Percentiles rank a stretch among this genome's conserved stretches.
Conservation (phyloP, 805 yeast species). For the Cyberlindnera amylophila region DNA sequence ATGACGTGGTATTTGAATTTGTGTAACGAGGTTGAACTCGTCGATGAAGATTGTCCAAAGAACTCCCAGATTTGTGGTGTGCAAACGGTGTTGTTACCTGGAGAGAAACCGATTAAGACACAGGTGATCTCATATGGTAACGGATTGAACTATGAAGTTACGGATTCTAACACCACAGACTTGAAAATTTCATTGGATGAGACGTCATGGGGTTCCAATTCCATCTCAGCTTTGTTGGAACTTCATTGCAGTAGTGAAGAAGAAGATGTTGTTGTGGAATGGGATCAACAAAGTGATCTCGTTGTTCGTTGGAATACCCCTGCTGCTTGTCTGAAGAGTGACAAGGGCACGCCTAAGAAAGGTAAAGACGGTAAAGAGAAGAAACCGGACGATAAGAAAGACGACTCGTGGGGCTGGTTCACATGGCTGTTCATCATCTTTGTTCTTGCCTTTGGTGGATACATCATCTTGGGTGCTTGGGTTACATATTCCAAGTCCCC, state of each 20-base stretch:
- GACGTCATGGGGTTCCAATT: conserved; percentile 67
- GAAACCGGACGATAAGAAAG: conserved; percentile 22
- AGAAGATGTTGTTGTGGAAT: conserved; percentile 27
- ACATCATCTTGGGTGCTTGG: conserved; percentile 73
- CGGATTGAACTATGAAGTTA: conserved; percentile 34
- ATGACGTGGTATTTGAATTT: conserved; percentile 68
- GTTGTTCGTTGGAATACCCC: conserved; percentile 36
- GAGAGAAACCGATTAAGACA: conserved; percentile 43
- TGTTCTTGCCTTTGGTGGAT: conserved; percentile 66
- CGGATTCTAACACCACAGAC: conserved; percentile 27
- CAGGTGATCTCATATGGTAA: conserved; percentile 59
- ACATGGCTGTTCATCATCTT: conserved; percentile 76
- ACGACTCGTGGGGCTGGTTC: conserved; percentile 69
- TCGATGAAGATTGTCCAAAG: conserved; percentile 51
- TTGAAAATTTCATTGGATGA: conserved; percentile 43
- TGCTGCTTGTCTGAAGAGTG: conserved; percentile 38
- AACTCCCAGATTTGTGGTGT: conserved; percentile 80
- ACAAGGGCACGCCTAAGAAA: conserved; percentile 27
- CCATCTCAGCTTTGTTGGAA: conserved; percentile 43
- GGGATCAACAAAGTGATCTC: conserved; percentile 24
- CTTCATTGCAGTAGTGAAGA: conserved; percentile 44
- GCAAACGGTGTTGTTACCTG: conserved; percentile 51
- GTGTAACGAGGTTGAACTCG: conserved; percentile 46
- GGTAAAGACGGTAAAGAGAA: conserved; percentile 30
- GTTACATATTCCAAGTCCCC: conserved; percentile 62